phyloP scores from a whole-genome alignment of 1,284 basidiomycete species.

The Schizophyllum commune region DNA sequence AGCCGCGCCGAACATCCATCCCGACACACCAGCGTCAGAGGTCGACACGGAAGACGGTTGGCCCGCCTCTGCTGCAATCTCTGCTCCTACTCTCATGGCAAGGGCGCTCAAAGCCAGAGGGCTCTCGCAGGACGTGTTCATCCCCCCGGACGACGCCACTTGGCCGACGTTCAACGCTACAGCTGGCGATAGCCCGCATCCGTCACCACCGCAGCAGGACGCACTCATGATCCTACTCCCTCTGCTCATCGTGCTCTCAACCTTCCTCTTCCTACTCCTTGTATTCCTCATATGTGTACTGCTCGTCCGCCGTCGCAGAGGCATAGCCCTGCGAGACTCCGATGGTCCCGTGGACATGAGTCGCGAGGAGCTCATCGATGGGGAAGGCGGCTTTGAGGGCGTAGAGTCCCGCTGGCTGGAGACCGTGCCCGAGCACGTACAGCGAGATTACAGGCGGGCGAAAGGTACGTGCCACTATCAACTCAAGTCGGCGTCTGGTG shows the following conservation, averaged over 20 bases:
- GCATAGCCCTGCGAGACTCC: slow-evolving; percentile 77
- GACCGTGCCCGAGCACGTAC: slow-evolving; percentile 59
- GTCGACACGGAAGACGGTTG: no score
- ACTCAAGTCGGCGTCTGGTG: slow-evolving; percentile 23
- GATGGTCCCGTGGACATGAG: slow-evolving; percentile 94
- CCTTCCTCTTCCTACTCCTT: slow-evolving; percentile 87
- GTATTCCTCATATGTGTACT: slow-evolving; percentile 85
- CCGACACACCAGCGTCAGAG: no score
- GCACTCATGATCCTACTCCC: slow-evolving; percentile 81
- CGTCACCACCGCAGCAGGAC: slow-evolving; percentile 26
- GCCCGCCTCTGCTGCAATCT: no score
- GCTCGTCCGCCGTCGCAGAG: slow-evolving; percentile 71
- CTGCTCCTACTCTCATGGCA: no score
- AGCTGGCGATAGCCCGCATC: no score
- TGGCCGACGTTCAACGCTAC: no score
- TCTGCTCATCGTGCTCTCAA: slow-evolving; percentile 86
- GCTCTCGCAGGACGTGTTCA: no score
- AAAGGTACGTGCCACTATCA: slow-evolving; percentile 57
- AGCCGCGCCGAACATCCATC: no score
- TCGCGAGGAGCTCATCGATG: slow-evolving; percentile 82
- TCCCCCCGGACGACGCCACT: no score
- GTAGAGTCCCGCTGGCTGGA: slow-evolving; percentile 94
- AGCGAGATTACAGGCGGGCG: slow-evolving; percentile 74
- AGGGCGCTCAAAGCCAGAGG: no score
- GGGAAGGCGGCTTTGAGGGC: slow-evolving; percentile 86